Evolutionary conservation across 495 filamentous ascomycete species (phyloP).

Genomic region (Hypoxylon trugodes): DNA sequence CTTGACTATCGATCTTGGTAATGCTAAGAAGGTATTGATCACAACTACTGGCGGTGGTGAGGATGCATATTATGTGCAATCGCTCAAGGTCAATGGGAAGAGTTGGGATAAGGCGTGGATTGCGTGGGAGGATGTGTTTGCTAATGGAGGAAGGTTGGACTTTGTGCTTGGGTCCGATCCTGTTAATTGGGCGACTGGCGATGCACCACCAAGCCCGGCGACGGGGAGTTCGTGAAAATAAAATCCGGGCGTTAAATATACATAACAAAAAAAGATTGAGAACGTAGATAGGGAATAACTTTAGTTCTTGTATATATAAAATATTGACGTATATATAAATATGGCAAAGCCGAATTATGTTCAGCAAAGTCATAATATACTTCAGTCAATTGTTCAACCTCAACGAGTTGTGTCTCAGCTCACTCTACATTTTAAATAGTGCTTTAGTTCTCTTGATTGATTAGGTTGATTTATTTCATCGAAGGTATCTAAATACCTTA

Average conservation of each 20-base stretch:
- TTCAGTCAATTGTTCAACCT: too few relatives aligned
- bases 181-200: constrained; percentile 64
- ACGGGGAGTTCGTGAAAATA: constrained; percentile 29
- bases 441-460: too few relatives aligned
- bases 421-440: too few relatives aligned
- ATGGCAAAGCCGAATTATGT: too few relatives aligned
- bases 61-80: constrained; percentile 64
- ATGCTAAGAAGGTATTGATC: constrained; percentile 63
- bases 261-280: neutral
- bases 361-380: too few relatives aligned
- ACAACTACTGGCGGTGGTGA: constrained; percentile 59
- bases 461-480: too few relatives aligned
- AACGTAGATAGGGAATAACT: neutral
- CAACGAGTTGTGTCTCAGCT: too few relatives aligned
- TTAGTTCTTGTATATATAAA: constrained; percentile 20
- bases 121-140: constrained; percentile 70
- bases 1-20: constrained; percentile 64
- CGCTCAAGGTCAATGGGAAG: constrained; percentile 58
- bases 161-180: constrained; percentile 66
- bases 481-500: too few relatives aligned
- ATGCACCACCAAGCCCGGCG: constrained; percentile 61
- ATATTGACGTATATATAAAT: constrained; percentile 3
- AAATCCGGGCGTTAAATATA: neutral
- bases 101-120: constrained; percentile 68
- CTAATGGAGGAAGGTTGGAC: constrained; percentile 66